phyloP scores from a whole-genome alignment of 345 rosid species.

The Populus davidiana region DNA sequence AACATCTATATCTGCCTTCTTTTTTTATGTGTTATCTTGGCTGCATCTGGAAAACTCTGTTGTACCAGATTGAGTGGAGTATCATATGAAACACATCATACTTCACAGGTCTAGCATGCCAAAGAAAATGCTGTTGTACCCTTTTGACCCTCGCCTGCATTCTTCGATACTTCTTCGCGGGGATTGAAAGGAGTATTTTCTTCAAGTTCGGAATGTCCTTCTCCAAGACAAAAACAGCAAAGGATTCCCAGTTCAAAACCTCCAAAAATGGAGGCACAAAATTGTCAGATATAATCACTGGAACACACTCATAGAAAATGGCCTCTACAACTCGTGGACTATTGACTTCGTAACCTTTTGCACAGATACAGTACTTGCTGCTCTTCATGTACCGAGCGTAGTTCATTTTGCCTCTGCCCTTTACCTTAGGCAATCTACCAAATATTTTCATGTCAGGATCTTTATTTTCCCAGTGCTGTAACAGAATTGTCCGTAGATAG shows the following conservation, averaged over 20 bases:
- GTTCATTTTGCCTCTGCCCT: conserved; percentile 61
- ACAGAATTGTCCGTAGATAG: conserved; percentile 68
- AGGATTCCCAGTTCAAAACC: conserved; percentile 84
- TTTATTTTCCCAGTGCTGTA: conserved; percentile 72
- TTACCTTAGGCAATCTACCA: conserved; percentile 53
- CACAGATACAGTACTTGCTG: conserved; percentile 93
- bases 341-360: conserved; percentile 90
- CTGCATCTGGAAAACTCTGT: conserved; percentile 61
- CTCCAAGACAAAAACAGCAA: conserved; percentile 77
- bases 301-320: conserved; percentile 79
- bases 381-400: conserved; percentile 76
- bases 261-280: conserved; percentile 87
- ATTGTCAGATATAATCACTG: conserved; percentile 89
- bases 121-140: conserved; percentile 91
- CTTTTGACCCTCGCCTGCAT: conserved; percentile 80
- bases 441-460: conserved; percentile 89
- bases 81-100: conserved; percentile 92
- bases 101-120: conserved; percentile 75
- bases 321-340: conserved; percentile 96
- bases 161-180: conserved; percentile 42
- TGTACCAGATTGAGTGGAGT: conserved; percentile 88
- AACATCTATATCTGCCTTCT: not conserved
- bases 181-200: conserved; percentile 65
- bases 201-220: conserved; percentile 81
- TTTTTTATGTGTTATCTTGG: conserved; percentile 12